Percentiles rank a stretch among this genome's conserved stretches.
Evolutionary conservation across 495 filamentous ascomycete genomes (phyloP).

Genomic region (Penicillium samsonianum): DNA sequence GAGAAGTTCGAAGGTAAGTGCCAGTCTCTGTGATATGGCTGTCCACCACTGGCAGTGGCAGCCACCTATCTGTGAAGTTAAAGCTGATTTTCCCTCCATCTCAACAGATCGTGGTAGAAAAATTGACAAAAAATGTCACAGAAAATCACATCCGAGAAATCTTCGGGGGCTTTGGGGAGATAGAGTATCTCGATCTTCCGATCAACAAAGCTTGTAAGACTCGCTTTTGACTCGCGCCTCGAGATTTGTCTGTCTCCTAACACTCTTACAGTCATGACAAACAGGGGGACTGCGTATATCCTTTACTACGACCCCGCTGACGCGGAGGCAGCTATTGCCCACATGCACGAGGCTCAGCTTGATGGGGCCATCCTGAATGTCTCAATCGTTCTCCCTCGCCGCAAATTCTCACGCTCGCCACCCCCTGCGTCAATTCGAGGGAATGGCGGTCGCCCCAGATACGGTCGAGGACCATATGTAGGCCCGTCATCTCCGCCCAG

Average conservation of each 20-base stretch:
- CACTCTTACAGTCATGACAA: constrained; percentile 68
- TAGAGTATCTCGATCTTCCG: constrained; percentile 84
- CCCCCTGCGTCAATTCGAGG: constrained; percentile 38
- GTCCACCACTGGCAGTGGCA: neutral
- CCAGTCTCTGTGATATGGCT: neutral
- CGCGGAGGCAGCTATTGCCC: constrained; percentile 85
- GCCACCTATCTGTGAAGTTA: neutral
- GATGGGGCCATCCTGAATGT: constrained; percentile 88
- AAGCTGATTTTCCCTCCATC: neutral
- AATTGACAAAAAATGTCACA: constrained; percentile 92
- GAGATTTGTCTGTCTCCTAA: neutral
- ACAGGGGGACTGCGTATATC: constrained; percentile 94
- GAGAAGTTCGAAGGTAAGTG: constrained; percentile 60
- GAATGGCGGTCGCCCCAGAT: constrained; percentile 35
- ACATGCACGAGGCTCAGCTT: constrained; percentile 97
- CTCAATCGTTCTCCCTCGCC: constrained; percentile 88
- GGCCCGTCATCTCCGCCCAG: constrained; percentile 38
- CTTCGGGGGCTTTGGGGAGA: constrained; percentile 84
- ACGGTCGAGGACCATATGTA: constrained; percentile 35
- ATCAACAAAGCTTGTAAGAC: constrained; percentile 79
- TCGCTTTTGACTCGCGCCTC: neutral
- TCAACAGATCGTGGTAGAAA: constrained; percentile 89
- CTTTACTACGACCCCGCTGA: constrained; percentile 74
- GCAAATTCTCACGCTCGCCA: constrained; percentile 56
- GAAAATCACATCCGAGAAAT: constrained; percentile 87